A percentile compares a stretch with the other conserved stretches of the same genome.
These are phyloP conservation scores for Eucalyptus paniculata DNA, from an alignment of 345 rosid species.

Conservation along the genomic window DNA sequence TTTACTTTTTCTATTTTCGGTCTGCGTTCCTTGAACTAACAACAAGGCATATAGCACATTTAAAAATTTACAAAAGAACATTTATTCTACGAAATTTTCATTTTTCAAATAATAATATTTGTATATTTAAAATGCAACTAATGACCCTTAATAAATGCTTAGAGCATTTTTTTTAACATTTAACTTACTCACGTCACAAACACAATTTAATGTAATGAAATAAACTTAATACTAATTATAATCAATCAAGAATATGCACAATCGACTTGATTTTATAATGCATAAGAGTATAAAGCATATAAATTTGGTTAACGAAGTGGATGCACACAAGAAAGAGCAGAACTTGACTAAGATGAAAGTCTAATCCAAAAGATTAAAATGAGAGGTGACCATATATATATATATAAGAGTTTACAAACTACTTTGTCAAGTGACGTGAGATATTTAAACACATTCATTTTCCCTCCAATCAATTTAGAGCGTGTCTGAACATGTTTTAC, in stretches of 20 bases:
- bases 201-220: background rate
- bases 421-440: background rate
- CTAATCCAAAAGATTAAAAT: no score
- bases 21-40: background rate
- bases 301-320: background rate
- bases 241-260: background rate
- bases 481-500: no score
- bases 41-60: background rate
- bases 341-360: background rate
- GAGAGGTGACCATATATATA: background rate
- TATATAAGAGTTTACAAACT: no score
- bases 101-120: background rate
- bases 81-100: background rate
- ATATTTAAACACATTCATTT: background rate
- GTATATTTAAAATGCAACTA: background rate
- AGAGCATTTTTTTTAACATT: background rate
- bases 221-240: background rate
- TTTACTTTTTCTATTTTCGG: background rate
- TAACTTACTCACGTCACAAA: background rate
- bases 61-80: background rate
- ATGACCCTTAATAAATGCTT: background rate
- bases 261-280: background rate
- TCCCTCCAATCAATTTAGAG: background rate
- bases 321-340: background rate
- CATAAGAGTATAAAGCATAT: no score